Conservation (phyloP, 192 early-diverging fungal species). For the Phycomyces nitens region DNA sequence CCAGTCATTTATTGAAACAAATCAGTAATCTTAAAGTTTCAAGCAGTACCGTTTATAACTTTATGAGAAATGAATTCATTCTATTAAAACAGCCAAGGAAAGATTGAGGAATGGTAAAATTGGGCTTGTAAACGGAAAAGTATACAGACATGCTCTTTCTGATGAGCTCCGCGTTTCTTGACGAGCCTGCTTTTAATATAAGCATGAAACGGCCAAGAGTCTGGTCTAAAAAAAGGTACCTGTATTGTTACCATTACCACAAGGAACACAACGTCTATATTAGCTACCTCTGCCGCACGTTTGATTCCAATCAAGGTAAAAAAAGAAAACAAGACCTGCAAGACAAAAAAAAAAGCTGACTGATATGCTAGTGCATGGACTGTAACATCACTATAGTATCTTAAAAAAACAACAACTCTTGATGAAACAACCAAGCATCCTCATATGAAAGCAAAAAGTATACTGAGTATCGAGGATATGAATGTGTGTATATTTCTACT, state of each 20-base stretch:
- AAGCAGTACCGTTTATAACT: constrained; percentile 6
- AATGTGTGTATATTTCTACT: background rate
- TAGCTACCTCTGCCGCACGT: constrained; percentile 8
- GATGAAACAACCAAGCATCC: constrained; percentile 14
- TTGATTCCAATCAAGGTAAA: constrained; percentile 1
- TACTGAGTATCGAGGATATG: too few species aligned
- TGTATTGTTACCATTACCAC: constrained; percentile 6
- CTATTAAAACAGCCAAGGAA: background rate
- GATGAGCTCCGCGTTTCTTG: too few species aligned
- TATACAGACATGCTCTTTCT: constrained; percentile 2
- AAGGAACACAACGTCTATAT: constrained; percentile 15
- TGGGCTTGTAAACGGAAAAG: constrained; percentile 2
- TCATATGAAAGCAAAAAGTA: too few species aligned
- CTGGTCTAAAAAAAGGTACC: constrained; percentile 12
- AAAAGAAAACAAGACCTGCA: constrained; percentile 10
- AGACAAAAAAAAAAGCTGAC: constrained; percentile 1
- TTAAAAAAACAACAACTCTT: constrained; percentile 16
- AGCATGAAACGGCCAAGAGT: constrained; percentile 7
- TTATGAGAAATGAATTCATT: background rate
- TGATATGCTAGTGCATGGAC: constrained; percentile 4
- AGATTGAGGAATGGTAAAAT: background rate
- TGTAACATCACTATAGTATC: constrained; percentile 13
- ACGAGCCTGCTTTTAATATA: constrained; percentile 4
- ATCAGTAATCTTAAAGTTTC: background rate
- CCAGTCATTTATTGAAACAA: constrained; percentile 3